A percentile compares a stretch with the other conserved stretches of the same genome.
Conservation (phyloP, 2,329 filamentous ascomycete genomes). For the Chaetomiaceae sp. region DNA sequence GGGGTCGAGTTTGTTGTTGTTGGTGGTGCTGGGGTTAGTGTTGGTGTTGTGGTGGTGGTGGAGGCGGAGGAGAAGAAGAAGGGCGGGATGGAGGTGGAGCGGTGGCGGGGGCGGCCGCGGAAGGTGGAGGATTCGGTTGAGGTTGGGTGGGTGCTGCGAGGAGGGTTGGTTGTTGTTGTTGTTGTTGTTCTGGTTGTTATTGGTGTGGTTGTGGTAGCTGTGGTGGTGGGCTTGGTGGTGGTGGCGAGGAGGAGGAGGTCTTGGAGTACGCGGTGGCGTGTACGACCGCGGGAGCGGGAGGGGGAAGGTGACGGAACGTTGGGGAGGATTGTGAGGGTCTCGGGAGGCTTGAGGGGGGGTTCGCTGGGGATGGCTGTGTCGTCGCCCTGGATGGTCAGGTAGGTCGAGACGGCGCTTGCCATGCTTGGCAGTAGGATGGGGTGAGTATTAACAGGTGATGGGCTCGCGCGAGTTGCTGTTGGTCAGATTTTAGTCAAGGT, state of each 20-base stretch:
- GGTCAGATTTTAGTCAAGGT: background rate
- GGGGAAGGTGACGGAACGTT: slow-evolving; percentile 2
- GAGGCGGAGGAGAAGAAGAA: background rate
- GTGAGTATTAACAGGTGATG: background rate
- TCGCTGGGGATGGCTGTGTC: background rate
- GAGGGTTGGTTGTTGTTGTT: background rate
- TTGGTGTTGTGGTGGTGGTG: background rate
- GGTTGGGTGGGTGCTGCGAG: slow-evolving; percentile 21
- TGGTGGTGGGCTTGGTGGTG: slow-evolving; percentile 15
- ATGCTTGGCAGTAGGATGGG: background rate
- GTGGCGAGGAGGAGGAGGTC: background rate
- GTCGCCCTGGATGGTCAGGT: background rate
- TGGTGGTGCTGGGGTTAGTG: background rate
- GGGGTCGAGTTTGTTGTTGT: background rate
- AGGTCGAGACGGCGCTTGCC: background rate
- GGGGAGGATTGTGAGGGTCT: background rate
- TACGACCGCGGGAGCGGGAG: slow-evolving; percentile 16
- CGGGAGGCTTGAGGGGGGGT: background rate
- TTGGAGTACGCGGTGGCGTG: slow-evolving; percentile 5
- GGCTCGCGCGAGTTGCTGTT: background rate
- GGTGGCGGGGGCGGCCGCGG: slow-evolving; percentile 38
- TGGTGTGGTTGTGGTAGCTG: too few relatives aligned
- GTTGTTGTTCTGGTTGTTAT: background rate
- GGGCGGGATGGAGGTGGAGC: slow-evolving; percentile 34
- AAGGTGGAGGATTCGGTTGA: slow-evolving; percentile 37